Conservation (phyloP, 257 asterid genomes). For the Solanum medicagineum region DNA sequence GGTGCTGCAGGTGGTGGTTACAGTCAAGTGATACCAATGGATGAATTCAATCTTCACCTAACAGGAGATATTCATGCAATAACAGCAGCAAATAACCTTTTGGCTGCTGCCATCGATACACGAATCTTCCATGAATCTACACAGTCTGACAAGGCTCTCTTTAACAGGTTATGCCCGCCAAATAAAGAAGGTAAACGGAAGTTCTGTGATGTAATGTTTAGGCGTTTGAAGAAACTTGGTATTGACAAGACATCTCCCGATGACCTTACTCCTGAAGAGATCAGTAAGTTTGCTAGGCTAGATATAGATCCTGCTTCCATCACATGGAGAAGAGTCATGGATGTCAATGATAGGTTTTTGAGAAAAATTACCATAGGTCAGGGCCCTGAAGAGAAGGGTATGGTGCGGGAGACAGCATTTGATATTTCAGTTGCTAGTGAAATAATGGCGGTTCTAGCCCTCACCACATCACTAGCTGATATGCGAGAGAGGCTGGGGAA, state of each 20-base stretch:
- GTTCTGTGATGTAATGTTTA: conserved; percentile 66
- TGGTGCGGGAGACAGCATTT: conserved; percentile 91
- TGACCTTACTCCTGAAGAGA: conserved; percentile 82
- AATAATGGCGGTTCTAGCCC: conserved; percentile 97
- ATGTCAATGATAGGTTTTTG: conserved; percentile 85
- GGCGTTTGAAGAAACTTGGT: conserved; percentile 76
- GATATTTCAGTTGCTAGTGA: conserved; percentile 96
- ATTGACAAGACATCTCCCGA: conserved; percentile 71
- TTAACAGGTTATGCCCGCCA: conserved; percentile 79
- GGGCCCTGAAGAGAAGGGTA: conserved; percentile 98
- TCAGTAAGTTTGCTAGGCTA: conserved; percentile 75
- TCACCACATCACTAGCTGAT: conserved; percentile 77
- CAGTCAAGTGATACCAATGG: conserved; percentile 99
- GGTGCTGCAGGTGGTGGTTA: conserved; percentile 99
- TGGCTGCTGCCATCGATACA: conserved; percentile 94
- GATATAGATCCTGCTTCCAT: conserved; percentile 81
- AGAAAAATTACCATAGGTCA: conserved; percentile 84
- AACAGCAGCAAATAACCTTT: conserved; percentile 93
- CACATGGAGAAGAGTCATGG: conserved; percentile 98
- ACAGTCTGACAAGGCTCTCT: conserved; percentile 88
- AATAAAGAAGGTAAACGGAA: conserved; percentile 68
- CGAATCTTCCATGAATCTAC: conserved; percentile 86
- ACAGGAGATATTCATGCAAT: conserved; percentile 98
- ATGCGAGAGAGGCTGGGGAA: conserved; percentile 97
- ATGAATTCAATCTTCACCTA: conserved; percentile 93